Evolutionary conservation across 192 early-diverging fungal species (phyloP).

Genomic region (Backusella australiensis): DNA sequence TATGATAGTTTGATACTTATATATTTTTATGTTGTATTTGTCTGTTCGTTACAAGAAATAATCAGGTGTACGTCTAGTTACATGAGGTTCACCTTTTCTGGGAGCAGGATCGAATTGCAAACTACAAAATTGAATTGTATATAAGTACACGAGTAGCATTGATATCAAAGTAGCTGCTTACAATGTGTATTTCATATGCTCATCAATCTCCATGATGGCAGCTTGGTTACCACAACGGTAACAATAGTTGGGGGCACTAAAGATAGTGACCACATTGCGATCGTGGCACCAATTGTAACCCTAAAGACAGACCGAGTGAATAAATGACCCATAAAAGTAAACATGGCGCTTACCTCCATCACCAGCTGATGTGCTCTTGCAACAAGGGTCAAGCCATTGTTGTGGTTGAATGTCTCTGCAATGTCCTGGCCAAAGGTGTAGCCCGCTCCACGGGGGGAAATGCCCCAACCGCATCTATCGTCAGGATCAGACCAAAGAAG

Average conservation of each 20-base stretch:
- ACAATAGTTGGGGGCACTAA: constrained; percentile 99
- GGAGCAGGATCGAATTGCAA: constrained; percentile 98
- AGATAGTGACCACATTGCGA: constrained; percentile 98
- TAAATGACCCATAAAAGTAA: background rate
- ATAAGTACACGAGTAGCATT: background rate
- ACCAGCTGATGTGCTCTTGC: constrained; percentile 94
- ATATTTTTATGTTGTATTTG: background rate
- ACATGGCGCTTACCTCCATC: constrained; percentile 62
- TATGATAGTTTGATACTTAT: background rate
- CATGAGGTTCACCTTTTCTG: constrained; percentile 95
- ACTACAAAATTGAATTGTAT: constrained; percentile 25
- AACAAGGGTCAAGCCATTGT: constrained; percentile 94
- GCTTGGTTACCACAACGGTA: constrained; percentile 99
- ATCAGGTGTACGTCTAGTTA: constrained; percentile 98
- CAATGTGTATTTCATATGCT: constrained; percentile 99
- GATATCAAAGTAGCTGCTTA: constrained; percentile 38
- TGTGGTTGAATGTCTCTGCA: constrained; percentile 87
- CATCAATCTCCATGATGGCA: constrained; percentile 99
- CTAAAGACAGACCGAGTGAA: constrained; percentile 30
- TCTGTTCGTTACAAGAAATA: constrained; percentile 84
- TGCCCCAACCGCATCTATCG: constrained; percentile 86
- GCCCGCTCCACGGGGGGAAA: constrained; percentile 83
- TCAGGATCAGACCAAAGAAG: constrained; percentile 89
- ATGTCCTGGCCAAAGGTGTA: constrained; percentile 92
- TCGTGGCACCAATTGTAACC: constrained; percentile 99